Evolutionary conservation across 257 asterid species (phyloP), one percentile per base, ranked within the genome.

Genomic region (Penstemon davidsonii): DNA sequence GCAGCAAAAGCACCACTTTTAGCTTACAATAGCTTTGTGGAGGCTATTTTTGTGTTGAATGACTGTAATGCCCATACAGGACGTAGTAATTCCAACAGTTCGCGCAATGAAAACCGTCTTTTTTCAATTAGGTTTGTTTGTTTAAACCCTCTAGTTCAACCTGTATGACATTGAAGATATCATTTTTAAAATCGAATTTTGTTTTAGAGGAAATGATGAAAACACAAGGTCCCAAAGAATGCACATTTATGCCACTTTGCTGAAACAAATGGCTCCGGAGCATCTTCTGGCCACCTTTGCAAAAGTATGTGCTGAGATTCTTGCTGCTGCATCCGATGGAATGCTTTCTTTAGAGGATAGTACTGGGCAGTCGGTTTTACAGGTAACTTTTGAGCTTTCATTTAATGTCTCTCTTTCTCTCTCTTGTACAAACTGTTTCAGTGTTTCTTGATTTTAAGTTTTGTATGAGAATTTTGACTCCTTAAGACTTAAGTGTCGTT

Each of bases 1-100:
- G 80, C 92, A 92, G 98, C 88, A 37, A 93, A 93, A 84, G 96
- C 97, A 57, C 99, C 98, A 5, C 99, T 92, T 80, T 84, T 92
- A 75, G 92, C 98, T 67, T 92, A 92, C 83, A 92, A 92, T 76
- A 90, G 97, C 82, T 93, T 93, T 67, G 97, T 93, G 15, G 99
- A 93, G 73, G 88, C 97, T 39, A 72, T 93, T 59, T 93, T 84
- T 55, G 90, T 86, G 42, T 78, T 93, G 83, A 93, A 93, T 50
- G 96, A 90, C 82, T 93, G 96, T 84, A 87, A 93, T 47, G 85
- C 97, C 19, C 96, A 85, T 67, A 93, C 97, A 19, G 99, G 99
- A 59, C 80, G 87, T 18, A 67, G 89, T 64, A 93, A 93, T 73
- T 66, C 89, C 76, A 85, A 72, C 70, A 78, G 77, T 57, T 78